These are phyloP conservation scores for Ogataea ganodermae DNA, from an alignment of 805 yeast species.

Conservation along the genomic window DNA sequence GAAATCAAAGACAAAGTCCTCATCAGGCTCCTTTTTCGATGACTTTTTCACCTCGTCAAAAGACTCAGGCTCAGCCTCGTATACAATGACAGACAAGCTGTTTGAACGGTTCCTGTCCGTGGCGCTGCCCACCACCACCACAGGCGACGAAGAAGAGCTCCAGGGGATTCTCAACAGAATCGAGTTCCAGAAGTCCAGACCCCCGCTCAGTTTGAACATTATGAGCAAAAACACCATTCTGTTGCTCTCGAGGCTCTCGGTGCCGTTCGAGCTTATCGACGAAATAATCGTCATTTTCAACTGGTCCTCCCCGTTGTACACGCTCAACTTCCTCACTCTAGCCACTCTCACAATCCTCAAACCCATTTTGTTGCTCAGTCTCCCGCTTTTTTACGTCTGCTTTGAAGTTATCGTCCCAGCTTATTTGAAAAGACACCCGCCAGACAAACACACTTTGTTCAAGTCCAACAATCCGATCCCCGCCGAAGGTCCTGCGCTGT, in stretches of 20 bases:
- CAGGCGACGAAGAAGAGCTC: slow-evolving; percentile 40
- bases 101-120: slow-evolving; percentile 70
- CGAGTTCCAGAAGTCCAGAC: slow-evolving; percentile 62
- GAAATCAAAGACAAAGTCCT: slow-evolving; percentile 3
- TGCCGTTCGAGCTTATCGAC: slow-evolving; percentile 64
- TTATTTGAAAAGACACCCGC: slow-evolving; percentile 61
- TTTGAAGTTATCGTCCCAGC: slow-evolving; percentile 67
- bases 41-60: slow-evolving; percentile 23
- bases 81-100: slow-evolving; percentile 59
- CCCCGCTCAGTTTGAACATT: slow-evolving; percentile 65
- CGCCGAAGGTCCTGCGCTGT: slow-evolving; percentile 52
- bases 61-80: slow-evolving; percentile 10
- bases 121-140: slow-evolving; percentile 68
- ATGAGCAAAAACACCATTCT: slow-evolving; percentile 70
- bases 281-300: slow-evolving; percentile 52
- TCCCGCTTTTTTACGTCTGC: slow-evolving; percentile 58
- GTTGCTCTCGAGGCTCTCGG: slow-evolving; percentile 61
- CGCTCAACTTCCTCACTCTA: slow-evolving; percentile 52
- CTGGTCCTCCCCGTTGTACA: slow-evolving; percentile 66
- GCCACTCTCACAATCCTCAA: slow-evolving; percentile 49
- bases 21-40: slow-evolving; percentile 23
- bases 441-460: slow-evolving; percentile 44
- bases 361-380: slow-evolving; percentile 54
- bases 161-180: slow-evolving; percentile 51
- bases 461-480: slow-evolving; percentile 45